Percentiles rank a stretch among this genome's conserved stretches.
Evolutionary conservation across 192 early-diverging fungal genomes (phyloP).

Genomic region (Cetraspora pellucida): DNA sequence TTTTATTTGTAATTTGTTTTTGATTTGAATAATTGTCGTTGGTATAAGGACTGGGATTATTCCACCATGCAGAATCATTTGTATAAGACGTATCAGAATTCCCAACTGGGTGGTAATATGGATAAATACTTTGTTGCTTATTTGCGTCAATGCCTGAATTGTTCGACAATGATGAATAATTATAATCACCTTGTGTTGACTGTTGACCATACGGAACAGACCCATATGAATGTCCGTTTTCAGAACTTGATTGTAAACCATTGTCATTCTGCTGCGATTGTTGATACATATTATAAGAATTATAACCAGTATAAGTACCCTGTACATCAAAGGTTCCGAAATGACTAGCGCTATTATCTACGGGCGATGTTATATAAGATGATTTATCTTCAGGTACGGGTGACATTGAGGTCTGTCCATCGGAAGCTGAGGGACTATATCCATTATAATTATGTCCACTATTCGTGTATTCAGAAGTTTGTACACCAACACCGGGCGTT

Average conservation of each 20-base stretch:
- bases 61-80: slow-evolving; percentile 25
- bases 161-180: neutral
- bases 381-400: slow-evolving; percentile 22
- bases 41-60: neutral
- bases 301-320: slow-evolving; percentile 15
- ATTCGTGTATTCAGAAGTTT: neutral
- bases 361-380: neutral
- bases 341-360: slow-evolving; percentile 5
- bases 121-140: neutral
- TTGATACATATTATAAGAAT: neutral
- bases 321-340: neutral
- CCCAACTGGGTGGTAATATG: slow-evolving; percentile 7
- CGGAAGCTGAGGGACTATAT: slow-evolving; percentile 28
- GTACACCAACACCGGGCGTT: slow-evolving; percentile 24
- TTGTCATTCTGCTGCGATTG: neutral
- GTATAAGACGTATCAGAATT: neutral
- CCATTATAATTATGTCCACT: slow-evolving; percentile 3
- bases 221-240: neutral
- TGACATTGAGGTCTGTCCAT: slow-evolving; percentile 15
- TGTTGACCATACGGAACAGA: neutral
- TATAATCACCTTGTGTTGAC: neutral
- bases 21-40: neutral
- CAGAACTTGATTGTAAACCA: slow-evolving; percentile 14
- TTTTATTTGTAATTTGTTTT: neutral
- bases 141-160: neutral